Evolutionary conservation across 2,329 filamentous ascomycete genomes (phyloP).

Genomic region (Akanthomyces muscarius): DNA sequence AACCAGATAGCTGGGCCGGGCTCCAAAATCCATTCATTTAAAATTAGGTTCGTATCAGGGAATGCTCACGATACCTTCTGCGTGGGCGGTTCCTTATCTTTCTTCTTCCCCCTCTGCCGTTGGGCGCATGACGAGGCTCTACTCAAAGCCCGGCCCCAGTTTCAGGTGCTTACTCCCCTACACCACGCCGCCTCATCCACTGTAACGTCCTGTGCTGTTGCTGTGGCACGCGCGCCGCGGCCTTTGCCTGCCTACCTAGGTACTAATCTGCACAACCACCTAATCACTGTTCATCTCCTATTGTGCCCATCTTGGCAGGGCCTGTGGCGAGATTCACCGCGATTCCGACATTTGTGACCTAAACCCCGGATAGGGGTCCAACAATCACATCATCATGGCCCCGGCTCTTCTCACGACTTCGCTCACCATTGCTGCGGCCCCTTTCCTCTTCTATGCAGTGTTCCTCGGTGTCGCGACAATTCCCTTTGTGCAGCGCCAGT

Average conservation of each 20-base stretch:
- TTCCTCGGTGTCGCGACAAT: slow-evolving; percentile 64
- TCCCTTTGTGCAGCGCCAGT: slow-evolving; percentile 77
- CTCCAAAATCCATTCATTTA: too few relatives aligned
- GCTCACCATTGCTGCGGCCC: slow-evolving; percentile 53
- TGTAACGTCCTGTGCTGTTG: not conserved
- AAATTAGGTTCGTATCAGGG: too few relatives aligned
- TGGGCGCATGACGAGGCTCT: too few relatives aligned
- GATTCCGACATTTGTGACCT: not conserved
- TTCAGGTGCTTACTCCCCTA: not conserved
- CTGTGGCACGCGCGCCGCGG: not conserved
- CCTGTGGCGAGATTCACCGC: not conserved
- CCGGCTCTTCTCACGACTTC: slow-evolving; percentile 22
- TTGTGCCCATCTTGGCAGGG: not conserved
- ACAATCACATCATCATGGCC: not conserved
- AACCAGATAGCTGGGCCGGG: too few relatives aligned
- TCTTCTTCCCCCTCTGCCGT: too few relatives aligned
- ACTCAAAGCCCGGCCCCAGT: too few relatives aligned
- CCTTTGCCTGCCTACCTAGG: too few relatives aligned
- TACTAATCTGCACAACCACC: too few relatives aligned
- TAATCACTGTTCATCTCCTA: not conserved
- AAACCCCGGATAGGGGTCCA: not conserved
- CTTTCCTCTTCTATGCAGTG: slow-evolving; percentile 61
- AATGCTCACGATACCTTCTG: too few relatives aligned
- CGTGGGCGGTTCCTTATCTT: too few relatives aligned
- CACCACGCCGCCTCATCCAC: not conserved